phyloP scores from a whole-genome alignment of 257 asterid genomes.

The Datura wrightii region DNA sequence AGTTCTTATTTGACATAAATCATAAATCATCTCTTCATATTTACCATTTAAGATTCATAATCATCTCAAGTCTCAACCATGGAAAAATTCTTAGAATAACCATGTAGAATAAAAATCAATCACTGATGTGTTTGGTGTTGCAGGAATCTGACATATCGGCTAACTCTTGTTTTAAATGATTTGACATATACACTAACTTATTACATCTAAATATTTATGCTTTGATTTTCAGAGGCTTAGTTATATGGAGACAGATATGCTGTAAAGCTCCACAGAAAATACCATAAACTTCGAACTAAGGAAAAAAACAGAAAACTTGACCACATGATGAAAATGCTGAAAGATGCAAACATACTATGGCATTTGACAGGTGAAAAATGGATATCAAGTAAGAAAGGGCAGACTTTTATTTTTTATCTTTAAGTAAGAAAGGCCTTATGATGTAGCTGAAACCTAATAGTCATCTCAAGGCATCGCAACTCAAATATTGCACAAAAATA shows the following conservation, averaged over 20 bases:
- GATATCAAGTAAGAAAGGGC: neutral
- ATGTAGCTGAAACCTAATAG: neutral
- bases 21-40: slow-evolving; percentile 14
- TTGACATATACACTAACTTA: neutral
- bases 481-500: neutral
- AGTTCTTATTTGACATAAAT: slow-evolving; percentile 15
- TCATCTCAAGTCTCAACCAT: neutral
- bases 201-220: neutral
- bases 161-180: neutral
- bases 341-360: neutral
- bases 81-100: neutral
- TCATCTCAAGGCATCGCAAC: neutral
- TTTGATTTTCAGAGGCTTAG: slow-evolving; percentile 19
- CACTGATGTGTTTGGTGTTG: neutral
- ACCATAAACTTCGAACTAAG: slow-evolving; percentile 1
- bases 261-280: neutral
- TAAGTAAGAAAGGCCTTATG: neutral
- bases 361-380: neutral
- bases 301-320: neutral
- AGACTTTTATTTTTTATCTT: neutral
- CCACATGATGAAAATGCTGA: neutral
- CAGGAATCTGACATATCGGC: neutral
- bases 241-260: neutral
- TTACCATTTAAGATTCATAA: slow-evolving; percentile 14
- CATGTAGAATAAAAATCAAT: neutral